Percentiles rank a stretch among this genome's conserved stretches.
phyloP scores from a whole-genome alignment of 176 grass and related monocot species.

The Avena eriantha region DNA sequence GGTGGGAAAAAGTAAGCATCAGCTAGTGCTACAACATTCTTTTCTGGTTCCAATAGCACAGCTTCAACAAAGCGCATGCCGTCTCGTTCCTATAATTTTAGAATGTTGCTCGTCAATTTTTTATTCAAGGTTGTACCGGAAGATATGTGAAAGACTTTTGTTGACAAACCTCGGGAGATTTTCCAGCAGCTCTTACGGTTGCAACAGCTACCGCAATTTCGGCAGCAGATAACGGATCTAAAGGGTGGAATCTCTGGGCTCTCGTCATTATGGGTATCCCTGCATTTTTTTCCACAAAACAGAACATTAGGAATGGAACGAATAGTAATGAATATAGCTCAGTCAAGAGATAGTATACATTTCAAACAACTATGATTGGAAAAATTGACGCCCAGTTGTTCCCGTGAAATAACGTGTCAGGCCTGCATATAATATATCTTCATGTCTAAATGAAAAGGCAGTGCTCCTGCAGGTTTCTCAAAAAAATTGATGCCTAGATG shows the following conservation, averaged over 20 bases:
- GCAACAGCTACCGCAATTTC: constrained; percentile 98
- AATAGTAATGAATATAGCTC: constrained; percentile 6
- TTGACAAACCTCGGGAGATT: constrained; percentile 84
- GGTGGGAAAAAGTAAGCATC: constrained; percentile 99
- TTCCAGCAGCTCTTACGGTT: constrained; percentile 96
- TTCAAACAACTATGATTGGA: neutral
- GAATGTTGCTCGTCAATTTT: constrained; percentile 19
- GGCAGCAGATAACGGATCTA: constrained; percentile 97
- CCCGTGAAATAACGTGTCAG: neutral
- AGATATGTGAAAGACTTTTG: neutral
- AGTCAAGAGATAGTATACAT: neutral
- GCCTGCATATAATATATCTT: neutral
- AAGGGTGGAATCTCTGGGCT: constrained; percentile 91
- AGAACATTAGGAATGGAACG: constrained; percentile 12
- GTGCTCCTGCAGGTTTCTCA: neutral
- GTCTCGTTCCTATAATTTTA: constrained; percentile 74
- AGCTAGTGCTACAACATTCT: constrained; percentile 93
- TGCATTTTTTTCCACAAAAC: constrained; percentile 48
- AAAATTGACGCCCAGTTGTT: neutral
- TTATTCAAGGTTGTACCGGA: neutral
- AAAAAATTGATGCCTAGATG: neutral
- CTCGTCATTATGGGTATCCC: constrained; percentile 98
- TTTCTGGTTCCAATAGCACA: constrained; percentile 95
- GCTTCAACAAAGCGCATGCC: constrained; percentile 99
- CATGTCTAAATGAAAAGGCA: neutral